phyloP scores from a whole-genome alignment of 2,329 filamentous ascomycete species.

The Neonectria punicea region DNA sequence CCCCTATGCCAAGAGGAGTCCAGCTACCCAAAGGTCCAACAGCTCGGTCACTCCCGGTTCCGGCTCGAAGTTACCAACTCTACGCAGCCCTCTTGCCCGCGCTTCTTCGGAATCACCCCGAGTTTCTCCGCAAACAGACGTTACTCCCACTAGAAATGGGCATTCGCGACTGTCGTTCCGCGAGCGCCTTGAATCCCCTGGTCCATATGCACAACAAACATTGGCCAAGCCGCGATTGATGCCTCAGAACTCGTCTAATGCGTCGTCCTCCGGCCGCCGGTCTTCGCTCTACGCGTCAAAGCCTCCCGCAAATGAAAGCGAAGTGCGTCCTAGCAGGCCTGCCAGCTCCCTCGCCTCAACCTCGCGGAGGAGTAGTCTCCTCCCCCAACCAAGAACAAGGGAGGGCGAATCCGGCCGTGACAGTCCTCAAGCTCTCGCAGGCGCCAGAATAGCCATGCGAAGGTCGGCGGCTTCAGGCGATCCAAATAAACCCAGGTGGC shows the following conservation, averaged over 20 bases:
- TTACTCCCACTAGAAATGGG: constrained; percentile 57
- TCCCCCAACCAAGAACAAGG: constrained; percentile 59
- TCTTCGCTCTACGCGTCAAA: constrained; percentile 63
- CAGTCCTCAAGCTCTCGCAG: constrained; percentile 59
- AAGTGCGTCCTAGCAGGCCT: constrained; percentile 55
- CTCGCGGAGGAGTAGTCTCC: constrained; percentile 62
- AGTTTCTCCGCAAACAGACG: constrained; percentile 45
- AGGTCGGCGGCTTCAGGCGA: constrained; percentile 41
- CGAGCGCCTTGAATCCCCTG: constrained; percentile 62
- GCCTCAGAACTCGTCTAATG: constrained; percentile 56
- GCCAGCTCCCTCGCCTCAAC: constrained; percentile 65
- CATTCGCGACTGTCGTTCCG: constrained; percentile 63
- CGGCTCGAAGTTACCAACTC: constrained; percentile 59
- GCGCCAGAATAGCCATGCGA: constrained; percentile 52
- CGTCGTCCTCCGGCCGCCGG: constrained; percentile 57
- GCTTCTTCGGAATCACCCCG: constrained; percentile 60
- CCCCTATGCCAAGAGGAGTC: constrained; percentile 61
- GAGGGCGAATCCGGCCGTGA: constrained; percentile 55
- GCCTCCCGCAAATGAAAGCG: constrained; percentile 46
- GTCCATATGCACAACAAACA: constrained; percentile 58
- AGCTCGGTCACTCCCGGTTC: constrained; percentile 57
- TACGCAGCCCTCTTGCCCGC: constrained; percentile 60
- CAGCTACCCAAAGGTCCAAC: constrained; percentile 53
- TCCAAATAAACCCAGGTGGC: constrained; percentile 62
- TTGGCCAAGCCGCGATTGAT: constrained; percentile 57